phyloP scores from a whole-genome alignment of 225 moss, liverwort and hornwort genomes.

The Thuidium tamariscinum region DNA sequence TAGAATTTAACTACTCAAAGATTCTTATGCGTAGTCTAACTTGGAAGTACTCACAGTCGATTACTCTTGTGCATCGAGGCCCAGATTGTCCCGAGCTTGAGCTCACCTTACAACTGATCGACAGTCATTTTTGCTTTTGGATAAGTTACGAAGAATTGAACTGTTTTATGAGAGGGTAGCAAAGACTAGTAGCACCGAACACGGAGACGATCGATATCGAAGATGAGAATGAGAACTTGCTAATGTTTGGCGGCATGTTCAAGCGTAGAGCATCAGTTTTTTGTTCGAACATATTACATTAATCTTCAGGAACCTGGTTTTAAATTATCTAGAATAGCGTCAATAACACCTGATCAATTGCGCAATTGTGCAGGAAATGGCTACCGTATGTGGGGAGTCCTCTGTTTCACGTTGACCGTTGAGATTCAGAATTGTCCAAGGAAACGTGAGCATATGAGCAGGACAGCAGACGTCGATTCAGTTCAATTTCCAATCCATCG shows the following conservation, averaged over 20 bases:
- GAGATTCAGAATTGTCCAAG: not conserved
- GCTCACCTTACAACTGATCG: not conserved
- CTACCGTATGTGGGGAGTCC: too few relatives aligned
- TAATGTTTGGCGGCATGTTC: not conserved
- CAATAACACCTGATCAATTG: too few relatives aligned
- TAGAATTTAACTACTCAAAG: too few relatives aligned
- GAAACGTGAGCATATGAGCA: not conserved
- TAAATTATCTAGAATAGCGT: too few relatives aligned
- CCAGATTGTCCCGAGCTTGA: not conserved
- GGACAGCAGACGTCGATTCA: not conserved
- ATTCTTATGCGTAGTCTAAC: too few relatives aligned
- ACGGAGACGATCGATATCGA: not conserved
- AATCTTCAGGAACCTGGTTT: not conserved
- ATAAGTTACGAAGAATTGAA: not conserved
- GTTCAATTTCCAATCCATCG: not conserved
- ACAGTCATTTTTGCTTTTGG: too few relatives aligned
- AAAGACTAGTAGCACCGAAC: not conserved
- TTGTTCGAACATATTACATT: not conserved
- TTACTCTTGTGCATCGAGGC: not conserved
- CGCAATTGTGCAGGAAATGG: too few relatives aligned
- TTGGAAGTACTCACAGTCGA: not conserved
- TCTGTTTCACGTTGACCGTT: too few relatives aligned
- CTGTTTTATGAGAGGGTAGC: not conserved
- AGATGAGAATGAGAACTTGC: not conserved
- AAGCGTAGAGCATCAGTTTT: not conserved